Evolutionary conservation across 225 moss, liverwort and hornwort genomes (phyloP), one percentile per base, ranked within the genome.

Genomic region (Anthoceros angustus): DNA sequence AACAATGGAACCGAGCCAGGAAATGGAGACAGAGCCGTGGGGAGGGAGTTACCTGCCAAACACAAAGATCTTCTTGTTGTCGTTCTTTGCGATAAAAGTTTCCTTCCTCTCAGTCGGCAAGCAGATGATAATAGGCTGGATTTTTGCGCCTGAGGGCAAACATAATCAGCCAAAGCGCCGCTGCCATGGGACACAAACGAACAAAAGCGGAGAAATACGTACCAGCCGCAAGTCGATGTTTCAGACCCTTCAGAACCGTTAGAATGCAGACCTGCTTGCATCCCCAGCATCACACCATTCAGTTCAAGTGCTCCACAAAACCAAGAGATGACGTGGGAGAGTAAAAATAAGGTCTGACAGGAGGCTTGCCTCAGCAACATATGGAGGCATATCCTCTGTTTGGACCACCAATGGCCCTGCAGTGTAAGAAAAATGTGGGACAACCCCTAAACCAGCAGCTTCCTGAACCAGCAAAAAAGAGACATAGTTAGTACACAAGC

Each of bases 161-260:
- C 21, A 63, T 39, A 42, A 24, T 63, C 24, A 1, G 9, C 8
- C 41, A 62, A 16, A 41, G 20, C 62, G 6, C 40, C 24, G 25
- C n/a, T 42, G n/a, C 10, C 40, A 21, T 39, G 48, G 62, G 64
- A 68, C 61, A 49, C 21, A 45, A 39, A 0, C 49, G 16, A 9
- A 16, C 2, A n/a, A 48, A 62, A 67, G 68, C 32, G 6, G n/a
- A 64, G 62, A 10, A 63, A 18, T 12, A 20, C 63, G 73, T 80
- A 98, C 95, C 95, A 77, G 82, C 91, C 26, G 74, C 76, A 61
- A 88, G 86, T 39, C 91, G 82, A 69, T 87, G 78, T 73, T 79
- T 88, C 42, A 98, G 76, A 67, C 83, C 80, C 70, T 82, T 98
- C 62, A 98, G 77, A 61, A 98, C 72, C 8, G 82, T 82, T 20